These are phyloP conservation scores for Malus hybrid DNA, from an alignment of 331 rosid genomes.

Conservation along the genomic window DNA sequence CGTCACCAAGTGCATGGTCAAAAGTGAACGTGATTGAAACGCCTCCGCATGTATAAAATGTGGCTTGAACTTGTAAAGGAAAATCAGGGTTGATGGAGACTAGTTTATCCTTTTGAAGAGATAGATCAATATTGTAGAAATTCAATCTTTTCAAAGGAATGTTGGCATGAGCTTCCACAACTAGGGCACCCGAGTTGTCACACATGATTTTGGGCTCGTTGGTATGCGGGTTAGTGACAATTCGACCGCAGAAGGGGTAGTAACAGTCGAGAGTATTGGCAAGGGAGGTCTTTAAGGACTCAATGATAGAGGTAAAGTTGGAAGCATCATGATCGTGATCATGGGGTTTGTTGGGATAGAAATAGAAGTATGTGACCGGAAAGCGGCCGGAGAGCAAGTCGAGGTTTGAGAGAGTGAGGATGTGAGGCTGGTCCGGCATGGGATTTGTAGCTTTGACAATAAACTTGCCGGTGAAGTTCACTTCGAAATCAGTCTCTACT, in stretches of 20 bases:
- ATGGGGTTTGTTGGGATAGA: slow-evolving; percentile 38
- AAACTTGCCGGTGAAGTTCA: slow-evolving; percentile 31
- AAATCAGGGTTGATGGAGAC: too few relatives aligned
- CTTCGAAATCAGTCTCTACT: slow-evolving; percentile 28
- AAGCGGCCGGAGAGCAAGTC: slow-evolving; percentile 88
- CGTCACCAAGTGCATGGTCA: slow-evolving; percentile 89
- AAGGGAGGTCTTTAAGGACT: slow-evolving; percentile 49
- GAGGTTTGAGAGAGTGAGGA: slow-evolving; percentile 61
- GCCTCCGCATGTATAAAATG: slow-evolving; percentile 54
- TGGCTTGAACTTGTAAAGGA: slow-evolving; percentile 64
- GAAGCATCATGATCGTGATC: not conserved
- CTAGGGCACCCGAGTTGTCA: slow-evolving; percentile 59
- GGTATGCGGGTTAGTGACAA: slow-evolving; percentile 44
- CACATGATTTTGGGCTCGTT: slow-evolving; percentile 70
- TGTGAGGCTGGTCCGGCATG: slow-evolving; percentile 21
- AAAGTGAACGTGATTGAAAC: slow-evolving; percentile 61
- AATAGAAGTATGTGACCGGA: slow-evolving; percentile 76
- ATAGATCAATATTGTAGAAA: slow-evolving; percentile 56
- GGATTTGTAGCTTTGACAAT: slow-evolving; percentile 44
- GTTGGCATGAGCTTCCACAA: slow-evolving; percentile 51
- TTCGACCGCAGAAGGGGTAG: slow-evolving; percentile 67
- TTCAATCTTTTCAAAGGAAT: slow-evolving; percentile 35
- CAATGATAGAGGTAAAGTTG: slow-evolving; percentile 7
- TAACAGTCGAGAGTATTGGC: slow-evolving; percentile 33
- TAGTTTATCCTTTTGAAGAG: slow-evolving; percentile 35